Evolutionary conservation across 768 basidiomycete species (phyloP).

Genomic region (Lepiota brunneoincarnata): DNA sequence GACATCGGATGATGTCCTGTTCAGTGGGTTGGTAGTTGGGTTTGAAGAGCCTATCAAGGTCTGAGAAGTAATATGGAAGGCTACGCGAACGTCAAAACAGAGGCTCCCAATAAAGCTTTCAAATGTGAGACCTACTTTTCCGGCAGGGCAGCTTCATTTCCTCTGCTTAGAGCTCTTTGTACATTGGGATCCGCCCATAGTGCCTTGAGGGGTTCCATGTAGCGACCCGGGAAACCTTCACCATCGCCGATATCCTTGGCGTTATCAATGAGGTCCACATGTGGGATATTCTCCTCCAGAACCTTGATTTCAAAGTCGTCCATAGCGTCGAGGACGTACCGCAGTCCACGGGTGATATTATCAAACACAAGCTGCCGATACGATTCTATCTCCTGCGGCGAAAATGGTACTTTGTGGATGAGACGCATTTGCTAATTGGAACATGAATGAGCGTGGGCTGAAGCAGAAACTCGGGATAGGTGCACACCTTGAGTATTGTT

Average conservation of each 20-base stretch:
- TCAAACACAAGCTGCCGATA: conserved; percentile 92
- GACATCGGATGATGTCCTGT: conserved; percentile 84
- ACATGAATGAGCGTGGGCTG: not conserved
- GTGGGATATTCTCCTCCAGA: conserved; percentile 51
- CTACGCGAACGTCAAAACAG: conserved; percentile 30
- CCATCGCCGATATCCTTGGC: conserved; percentile 74
- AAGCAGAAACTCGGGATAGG: not conserved
- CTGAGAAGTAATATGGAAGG: conserved; percentile 72
- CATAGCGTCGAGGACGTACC: conserved; percentile 82
- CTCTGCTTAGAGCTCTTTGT: conserved; percentile 72
- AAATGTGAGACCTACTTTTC: conserved; percentile 65
- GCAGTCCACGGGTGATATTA: conserved; percentile 86
- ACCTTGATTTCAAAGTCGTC: conserved; percentile 84
- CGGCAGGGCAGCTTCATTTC: conserved; percentile 88
- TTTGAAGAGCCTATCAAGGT: conserved; percentile 78
- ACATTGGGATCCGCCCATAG: conserved; percentile 81
- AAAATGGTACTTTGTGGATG: conserved; percentile 87
- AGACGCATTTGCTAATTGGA: conserved; percentile 86
- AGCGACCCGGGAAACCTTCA: conserved; percentile 73
- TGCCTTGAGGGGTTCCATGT: conserved; percentile 59
- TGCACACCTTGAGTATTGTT: conserved; percentile 67
- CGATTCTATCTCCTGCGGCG: conserved; percentile 76
- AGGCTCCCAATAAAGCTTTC: too few species aligned
- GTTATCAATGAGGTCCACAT: conserved; percentile 63
- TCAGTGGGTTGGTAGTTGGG: conserved; percentile 71